Conservation (phyloP, 78 protist species). For the Diacronema lutheri region DNA sequence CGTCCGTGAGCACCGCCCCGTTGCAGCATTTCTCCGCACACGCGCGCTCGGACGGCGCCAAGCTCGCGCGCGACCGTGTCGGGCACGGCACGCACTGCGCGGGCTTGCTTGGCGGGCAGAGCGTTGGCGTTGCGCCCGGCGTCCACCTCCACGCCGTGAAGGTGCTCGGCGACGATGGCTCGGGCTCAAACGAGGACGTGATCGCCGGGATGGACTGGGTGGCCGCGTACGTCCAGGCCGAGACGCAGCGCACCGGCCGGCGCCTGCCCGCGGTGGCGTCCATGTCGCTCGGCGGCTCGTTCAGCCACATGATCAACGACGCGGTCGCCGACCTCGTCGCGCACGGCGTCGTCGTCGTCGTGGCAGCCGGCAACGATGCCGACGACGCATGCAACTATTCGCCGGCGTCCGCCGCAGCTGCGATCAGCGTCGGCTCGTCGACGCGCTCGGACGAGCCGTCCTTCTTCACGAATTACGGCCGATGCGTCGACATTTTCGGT, state of each 20-base stretch:
- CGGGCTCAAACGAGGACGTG: background rate
- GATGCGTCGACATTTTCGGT: conserved; percentile 25
- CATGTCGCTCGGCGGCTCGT: conserved; percentile 34
- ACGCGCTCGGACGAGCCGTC: background rate
- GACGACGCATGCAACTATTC: background rate
- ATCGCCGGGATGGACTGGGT: conserved; percentile 6
- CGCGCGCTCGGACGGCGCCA: too few relatives aligned
- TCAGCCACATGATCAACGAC: background rate
- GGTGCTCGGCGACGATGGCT: background rate
- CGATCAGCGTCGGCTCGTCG: background rate
- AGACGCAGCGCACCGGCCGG: too few relatives aligned
- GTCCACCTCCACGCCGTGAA: background rate
- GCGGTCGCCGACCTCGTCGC: background rate
- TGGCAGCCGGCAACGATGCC: background rate
- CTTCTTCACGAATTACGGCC: conserved; percentile 25
- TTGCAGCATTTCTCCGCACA: too few relatives aligned
- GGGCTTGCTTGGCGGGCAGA: background rate
- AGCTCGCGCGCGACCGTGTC: too few relatives aligned
- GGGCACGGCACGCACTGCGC: background rate
- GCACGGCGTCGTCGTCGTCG: background rate
- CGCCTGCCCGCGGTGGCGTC: background rate
- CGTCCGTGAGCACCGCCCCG: too few relatives aligned
- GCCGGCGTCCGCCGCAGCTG: background rate
- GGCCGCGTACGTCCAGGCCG: too few relatives aligned
- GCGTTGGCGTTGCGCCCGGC: background rate